phyloP scores from a whole-genome alignment of 1,284 basidiomycete genomes.

The Anthracocystis walkeri region DNA sequence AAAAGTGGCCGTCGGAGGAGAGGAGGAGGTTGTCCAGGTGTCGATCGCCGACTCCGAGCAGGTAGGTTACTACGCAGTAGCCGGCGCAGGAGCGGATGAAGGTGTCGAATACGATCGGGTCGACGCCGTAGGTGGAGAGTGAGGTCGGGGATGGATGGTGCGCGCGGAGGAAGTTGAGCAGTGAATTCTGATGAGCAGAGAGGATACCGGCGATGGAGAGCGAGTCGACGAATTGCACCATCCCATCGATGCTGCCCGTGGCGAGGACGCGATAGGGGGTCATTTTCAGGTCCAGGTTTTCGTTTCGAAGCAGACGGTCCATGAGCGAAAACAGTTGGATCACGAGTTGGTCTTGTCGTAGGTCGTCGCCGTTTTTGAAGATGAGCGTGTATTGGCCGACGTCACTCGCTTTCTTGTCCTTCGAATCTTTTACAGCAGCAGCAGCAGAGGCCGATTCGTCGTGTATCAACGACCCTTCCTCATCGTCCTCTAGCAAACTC shows the following conservation, averaged over 20 bases:
- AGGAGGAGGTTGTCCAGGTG: constrained; percentile 96
- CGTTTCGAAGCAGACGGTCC: constrained; percentile 92
- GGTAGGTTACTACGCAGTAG: constrained; percentile 96
- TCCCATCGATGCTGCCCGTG: constrained; percentile 90
- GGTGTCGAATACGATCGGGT: constrained; percentile 91
- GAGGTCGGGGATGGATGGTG: constrained; percentile 91
- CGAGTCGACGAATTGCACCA: constrained; percentile 95
- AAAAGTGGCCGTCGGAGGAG: constrained; percentile 83
- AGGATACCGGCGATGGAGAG: constrained; percentile 94
- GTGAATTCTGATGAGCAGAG: constrained; percentile 77
- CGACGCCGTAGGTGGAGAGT: constrained; percentile 90
- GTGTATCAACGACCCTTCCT: constrained; percentile 16
- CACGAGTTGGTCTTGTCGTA: constrained; percentile 96
- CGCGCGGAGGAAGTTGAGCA: constrained; percentile 87
- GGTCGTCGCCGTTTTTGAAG: constrained; percentile 98
- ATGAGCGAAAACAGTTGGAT: constrained; percentile 97
- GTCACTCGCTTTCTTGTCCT: constrained; percentile 17
- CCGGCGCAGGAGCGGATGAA: constrained; percentile 98
- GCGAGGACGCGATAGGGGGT: constrained; percentile 94
- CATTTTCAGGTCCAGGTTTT: constrained; percentile 92
- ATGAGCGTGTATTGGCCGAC: constrained; percentile 81
- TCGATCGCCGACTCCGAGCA: constrained; percentile 95
- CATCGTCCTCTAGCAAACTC: constrained; percentile 29
- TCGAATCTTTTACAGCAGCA: background rate
- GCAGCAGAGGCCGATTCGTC: constrained; percentile 1